Conservation (phyloP, 441 rosid genomes). For the Breynia disticha region DNA sequence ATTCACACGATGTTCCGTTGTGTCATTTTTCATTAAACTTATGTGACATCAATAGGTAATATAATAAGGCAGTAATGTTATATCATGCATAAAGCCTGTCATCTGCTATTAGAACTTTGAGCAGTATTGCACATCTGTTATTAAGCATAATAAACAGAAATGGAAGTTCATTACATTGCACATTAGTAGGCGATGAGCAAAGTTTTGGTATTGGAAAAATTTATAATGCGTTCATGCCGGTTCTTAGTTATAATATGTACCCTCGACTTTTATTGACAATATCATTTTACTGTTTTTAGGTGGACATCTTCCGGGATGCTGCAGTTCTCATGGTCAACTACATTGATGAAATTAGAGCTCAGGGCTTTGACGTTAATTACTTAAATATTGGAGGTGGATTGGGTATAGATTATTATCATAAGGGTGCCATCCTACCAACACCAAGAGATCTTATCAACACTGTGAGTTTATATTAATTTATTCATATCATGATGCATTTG, state of each 20-base stretch:
- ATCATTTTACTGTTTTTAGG: conserved; percentile 32
- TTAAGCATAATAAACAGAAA: too few relatives aligned
- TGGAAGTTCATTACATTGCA: too few relatives aligned
- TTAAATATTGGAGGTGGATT: conserved; percentile 97
- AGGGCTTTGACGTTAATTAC: conserved; percentile 83
- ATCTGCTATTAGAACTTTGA: too few relatives aligned
- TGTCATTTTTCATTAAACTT: conserved; percentile 2
- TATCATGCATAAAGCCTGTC: too few relatives aligned
- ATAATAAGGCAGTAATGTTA: not conserved
- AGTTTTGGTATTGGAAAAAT: too few relatives aligned
- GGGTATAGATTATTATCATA: conserved; percentile 90
- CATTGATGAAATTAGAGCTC: conserved; percentile 75
- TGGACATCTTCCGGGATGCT: conserved; percentile 95
- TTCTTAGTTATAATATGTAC: too few relatives aligned
- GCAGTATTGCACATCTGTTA: too few relatives aligned
- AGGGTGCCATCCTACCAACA: conserved; percentile 77
- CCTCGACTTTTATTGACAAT: not conserved
- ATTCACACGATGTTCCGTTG: not conserved
- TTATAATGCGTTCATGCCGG: too few relatives aligned
- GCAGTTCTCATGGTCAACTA: conserved; percentile 88
- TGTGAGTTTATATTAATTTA: conserved; percentile 30
- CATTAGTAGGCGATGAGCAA: too few relatives aligned
- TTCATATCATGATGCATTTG: not conserved
- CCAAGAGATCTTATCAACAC: conserved; percentile 96
- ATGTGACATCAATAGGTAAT: not conserved